These are phyloP conservation scores for Trichoderma gracile DNA, from an alignment of 2,329 filamentous ascomycete species.

Conservation along the genomic window DNA sequence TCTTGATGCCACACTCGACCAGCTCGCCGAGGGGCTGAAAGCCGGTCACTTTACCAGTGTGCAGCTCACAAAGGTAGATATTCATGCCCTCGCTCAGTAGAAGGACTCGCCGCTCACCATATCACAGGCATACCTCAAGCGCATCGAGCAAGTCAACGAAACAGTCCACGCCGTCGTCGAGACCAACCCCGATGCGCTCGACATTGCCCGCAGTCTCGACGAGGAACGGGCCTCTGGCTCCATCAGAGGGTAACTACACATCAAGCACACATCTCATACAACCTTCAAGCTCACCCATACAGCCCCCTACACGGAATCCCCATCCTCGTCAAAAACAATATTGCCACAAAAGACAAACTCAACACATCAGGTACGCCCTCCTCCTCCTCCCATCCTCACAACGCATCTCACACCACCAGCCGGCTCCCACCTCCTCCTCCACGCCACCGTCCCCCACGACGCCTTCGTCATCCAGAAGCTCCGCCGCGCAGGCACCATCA, in stretches of 20 bases:
- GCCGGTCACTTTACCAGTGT: slow-evolving; percentile 39
- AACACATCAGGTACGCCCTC: slow-evolving; percentile 49
- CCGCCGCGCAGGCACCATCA: slow-evolving; percentile 58
- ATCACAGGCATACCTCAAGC: slow-evolving; percentile 30
- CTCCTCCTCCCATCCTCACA: neutral
- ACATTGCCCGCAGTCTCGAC: slow-evolving; percentile 38
- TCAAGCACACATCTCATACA: neutral
- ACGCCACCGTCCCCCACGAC: slow-evolving; percentile 56
- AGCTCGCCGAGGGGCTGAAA: slow-evolving; percentile 38
- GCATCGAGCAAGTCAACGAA: slow-evolving; percentile 34
- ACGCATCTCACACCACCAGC: slow-evolving; percentile 31
- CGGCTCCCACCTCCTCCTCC: slow-evolving; percentile 59
- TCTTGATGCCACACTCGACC: slow-evolving; percentile 38
- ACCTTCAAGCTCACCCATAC: neutral
- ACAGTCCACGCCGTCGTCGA: slow-evolving; percentile 39
- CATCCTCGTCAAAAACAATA: slow-evolving; percentile 66
- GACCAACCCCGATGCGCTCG: slow-evolving; percentile 40
- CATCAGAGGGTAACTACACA: slow-evolving; percentile 31
- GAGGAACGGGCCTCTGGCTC: slow-evolving; percentile 34
- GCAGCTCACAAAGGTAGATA: slow-evolving; percentile 36
- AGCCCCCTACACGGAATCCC: slow-evolving; percentile 62
- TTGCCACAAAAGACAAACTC: slow-evolving; percentile 61
- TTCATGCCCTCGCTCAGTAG: neutral
- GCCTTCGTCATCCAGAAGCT: slow-evolving; percentile 60
- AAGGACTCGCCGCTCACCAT: neutral